These are phyloP conservation scores for Ophiostoma tasmaniense DNA, from an alignment of 2,329 filamentous ascomycete genomes.

Conservation along the genomic window DNA sequence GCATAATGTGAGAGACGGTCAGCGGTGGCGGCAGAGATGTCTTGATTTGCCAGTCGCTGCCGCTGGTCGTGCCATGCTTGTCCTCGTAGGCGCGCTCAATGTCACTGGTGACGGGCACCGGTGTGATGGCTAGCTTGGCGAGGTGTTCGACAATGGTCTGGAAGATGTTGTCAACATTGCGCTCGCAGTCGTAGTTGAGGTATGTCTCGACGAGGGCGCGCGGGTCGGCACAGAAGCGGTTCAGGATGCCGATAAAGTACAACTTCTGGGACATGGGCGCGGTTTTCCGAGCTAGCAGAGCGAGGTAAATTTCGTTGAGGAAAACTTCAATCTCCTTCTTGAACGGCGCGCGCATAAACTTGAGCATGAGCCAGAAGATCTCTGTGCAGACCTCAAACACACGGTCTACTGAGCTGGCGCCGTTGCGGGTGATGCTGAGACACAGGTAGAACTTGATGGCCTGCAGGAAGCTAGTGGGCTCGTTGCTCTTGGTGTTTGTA, in stretches of 20 bases:
- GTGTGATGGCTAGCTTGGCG: constrained; percentile 73
- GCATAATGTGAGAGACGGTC: constrained; percentile 65
- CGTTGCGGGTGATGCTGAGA: constrained; percentile 88
- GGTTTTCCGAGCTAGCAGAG: constrained; percentile 78
- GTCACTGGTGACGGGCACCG: constrained; percentile 62
- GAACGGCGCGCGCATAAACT: constrained; percentile 84
- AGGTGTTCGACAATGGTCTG: constrained; percentile 91
- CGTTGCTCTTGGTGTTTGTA: constrained; percentile 78
- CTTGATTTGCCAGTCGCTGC: constrained; percentile 75
- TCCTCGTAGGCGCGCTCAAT: constrained; percentile 88
- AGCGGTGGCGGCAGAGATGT: constrained; percentile 81
- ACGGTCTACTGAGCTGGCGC: constrained; percentile 80
- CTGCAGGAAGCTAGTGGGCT: constrained; percentile 83
- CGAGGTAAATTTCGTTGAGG: constrained; percentile 91
- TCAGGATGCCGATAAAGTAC: constrained; percentile 79
- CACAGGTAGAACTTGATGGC: constrained; percentile 96
- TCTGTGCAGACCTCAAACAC: constrained; percentile 96
- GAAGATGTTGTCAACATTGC: constrained; percentile 93
- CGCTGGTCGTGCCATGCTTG: constrained; percentile 52
- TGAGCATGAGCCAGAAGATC: constrained; percentile 96
- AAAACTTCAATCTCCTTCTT: constrained; percentile 99
- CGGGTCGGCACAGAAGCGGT: constrained; percentile 75
- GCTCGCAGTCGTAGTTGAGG: constrained; percentile 95
- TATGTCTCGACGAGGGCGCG: constrained; percentile 89
- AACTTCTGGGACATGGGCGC: constrained; percentile 87